Percentiles rank a stretch among this genome's conserved stretches.
phyloP scores from a whole-genome alignment of 352 stramenopile genomes.

The Phytophthora megakarya region DNA sequence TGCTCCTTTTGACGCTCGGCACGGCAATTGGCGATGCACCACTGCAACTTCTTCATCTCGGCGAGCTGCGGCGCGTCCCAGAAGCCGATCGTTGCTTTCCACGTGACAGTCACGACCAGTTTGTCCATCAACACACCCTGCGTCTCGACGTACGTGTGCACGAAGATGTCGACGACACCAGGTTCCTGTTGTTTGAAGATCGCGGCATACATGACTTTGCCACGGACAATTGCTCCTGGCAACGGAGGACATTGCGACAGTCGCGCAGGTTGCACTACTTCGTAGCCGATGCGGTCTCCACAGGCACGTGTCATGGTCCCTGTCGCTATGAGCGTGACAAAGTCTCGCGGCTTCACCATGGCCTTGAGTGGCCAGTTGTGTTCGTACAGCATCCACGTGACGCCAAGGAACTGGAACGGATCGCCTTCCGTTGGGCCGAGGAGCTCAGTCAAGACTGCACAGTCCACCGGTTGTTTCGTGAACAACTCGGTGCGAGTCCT shows the following conservation, averaged over 20 bases:
- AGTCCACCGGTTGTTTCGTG: constrained; percentile 17
- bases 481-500: constrained; percentile 21
- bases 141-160: constrained; percentile 25
- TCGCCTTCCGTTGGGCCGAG: constrained; percentile 26
- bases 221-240: constrained; percentile 23
- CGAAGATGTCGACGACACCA: constrained; percentile 23
- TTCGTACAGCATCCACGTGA: constrained; percentile 36
- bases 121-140: constrained; percentile 22
- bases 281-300: constrained; percentile 47
- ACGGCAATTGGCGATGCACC: constrained; percentile 22
- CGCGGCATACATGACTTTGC: constrained; percentile 20
- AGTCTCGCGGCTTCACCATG: constrained; percentile 37
- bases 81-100: constrained; percentile 11
- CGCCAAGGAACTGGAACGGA: constrained; percentile 39
- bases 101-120: constrained; percentile 8
- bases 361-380: constrained; percentile 24
- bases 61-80: constrained; percentile 19
- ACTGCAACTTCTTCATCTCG: constrained; percentile 36
- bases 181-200: constrained; percentile 34
- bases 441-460: constrained; percentile 30
- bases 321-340: constrained; percentile 35
- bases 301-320: constrained; percentile 32
- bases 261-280: constrained; percentile 49
- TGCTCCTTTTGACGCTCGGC: constrained; percentile 20
- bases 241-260: constrained; percentile 21